Conservation (phyloP, 2,329 filamentous ascomycete genomes). For the Ceratocystis huliohia region DNA sequence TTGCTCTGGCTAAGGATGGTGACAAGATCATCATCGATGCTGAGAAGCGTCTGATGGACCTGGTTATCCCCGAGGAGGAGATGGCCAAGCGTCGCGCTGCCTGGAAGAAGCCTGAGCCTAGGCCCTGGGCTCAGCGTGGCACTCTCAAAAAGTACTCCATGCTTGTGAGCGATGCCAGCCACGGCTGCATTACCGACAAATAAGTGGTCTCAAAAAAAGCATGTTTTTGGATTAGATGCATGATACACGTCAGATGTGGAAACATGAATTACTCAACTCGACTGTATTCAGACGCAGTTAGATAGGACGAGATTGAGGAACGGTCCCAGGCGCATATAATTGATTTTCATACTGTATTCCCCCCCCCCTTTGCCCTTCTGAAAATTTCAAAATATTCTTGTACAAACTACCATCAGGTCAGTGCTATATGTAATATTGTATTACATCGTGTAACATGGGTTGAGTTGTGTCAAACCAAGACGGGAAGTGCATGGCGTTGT, state of each 20-base stretch:
- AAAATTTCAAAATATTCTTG: too few relatives aligned
- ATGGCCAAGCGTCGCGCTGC: conserved; percentile 42
- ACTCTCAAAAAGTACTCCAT: conserved; percentile 58
- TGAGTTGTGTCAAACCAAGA: background rate
- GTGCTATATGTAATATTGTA: background rate
- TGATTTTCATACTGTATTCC: conserved; percentile 14
- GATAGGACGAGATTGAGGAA: conserved; percentile 14
- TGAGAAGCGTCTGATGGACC: conserved; percentile 55
- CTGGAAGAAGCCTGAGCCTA: conserved; percentile 49
- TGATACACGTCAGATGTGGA: background rate
- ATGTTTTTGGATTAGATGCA: background rate
- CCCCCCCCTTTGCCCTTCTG: too few relatives aligned
- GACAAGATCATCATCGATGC: conserved; percentile 74
- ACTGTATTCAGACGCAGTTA: background rate
- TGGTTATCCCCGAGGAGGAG: conserved; percentile 54
- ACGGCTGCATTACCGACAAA: conserved; percentile 45
- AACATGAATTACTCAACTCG: background rate
- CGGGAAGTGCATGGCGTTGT: conserved; percentile 4
- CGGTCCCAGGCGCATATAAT: conserved; percentile 18
- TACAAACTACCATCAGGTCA: too few relatives aligned
- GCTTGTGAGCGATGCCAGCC: conserved; percentile 45
- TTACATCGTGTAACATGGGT: background rate
- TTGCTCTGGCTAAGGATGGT: conserved; percentile 68
- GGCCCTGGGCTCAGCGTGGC: conserved; percentile 42
- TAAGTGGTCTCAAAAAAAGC: conserved; percentile 1